Evolutionary conservation across 176 grass and related monocot species (phyloP).

Genomic region (Phyllostachys edulis): DNA sequence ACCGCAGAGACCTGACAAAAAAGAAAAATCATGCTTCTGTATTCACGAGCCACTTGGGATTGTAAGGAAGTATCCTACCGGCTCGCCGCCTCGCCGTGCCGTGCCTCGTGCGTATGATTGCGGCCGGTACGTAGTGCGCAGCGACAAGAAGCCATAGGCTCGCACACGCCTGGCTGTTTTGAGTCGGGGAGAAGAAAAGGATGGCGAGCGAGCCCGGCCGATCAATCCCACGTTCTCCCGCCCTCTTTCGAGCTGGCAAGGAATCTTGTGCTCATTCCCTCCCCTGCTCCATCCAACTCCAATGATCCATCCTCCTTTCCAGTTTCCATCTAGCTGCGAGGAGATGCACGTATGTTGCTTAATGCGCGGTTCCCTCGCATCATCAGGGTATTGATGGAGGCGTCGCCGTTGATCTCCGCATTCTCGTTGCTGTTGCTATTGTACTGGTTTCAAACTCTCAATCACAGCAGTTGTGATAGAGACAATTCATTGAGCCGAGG

Average conservation of each 20-base stretch:
- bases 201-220: constrained; percentile 1
- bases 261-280: constrained; percentile 42
- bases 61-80: neutral
- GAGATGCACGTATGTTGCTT: neutral
- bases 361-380: constrained; percentile 14
- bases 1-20: constrained; percentile 14
- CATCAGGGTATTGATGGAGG: constrained; percentile 6
- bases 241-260: constrained; percentile 49
- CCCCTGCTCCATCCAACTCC: neutral
- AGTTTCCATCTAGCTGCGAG: neutral
- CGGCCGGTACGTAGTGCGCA: constrained; percentile 23
- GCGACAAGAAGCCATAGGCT: constrained; percentile 14
- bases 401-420: constrained; percentile 1
- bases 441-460: constrained; percentile 10
- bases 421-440: neutral
- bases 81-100: neutral
- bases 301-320: constrained; percentile 2
- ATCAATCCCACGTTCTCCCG: constrained; percentile 45
- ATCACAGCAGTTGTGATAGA: constrained; percentile 32
- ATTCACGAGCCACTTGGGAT: constrained; percentile 20
- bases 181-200: constrained; percentile 27
- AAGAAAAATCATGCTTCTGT: neutral
- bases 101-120: constrained; percentile 29
- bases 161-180: constrained; percentile 13
- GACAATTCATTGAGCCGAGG: constrained; percentile 22